Percentiles rank a stretch among this genome's conserved stretches.
phyloP scores from a whole-genome alignment of 2,329 filamentous ascomycete genomes.

The Davidsoniella virescens region DNA sequence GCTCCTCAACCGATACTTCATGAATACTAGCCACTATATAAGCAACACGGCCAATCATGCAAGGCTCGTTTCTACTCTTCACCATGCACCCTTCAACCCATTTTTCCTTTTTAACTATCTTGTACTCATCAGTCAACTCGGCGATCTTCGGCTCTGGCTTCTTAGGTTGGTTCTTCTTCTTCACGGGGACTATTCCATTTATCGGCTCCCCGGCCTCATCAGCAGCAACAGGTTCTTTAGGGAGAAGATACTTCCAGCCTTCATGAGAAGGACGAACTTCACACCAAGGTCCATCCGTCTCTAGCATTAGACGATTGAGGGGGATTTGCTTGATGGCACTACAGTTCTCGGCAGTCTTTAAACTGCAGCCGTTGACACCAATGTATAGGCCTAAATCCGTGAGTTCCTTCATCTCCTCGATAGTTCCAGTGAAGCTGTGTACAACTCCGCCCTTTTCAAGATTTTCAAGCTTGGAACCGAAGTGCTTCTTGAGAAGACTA shows the following conservation, averaged over 20 bases:
- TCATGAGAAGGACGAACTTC: conserved; percentile 84
- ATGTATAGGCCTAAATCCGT: conserved; percentile 72
- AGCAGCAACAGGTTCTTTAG: conserved; percentile 13
- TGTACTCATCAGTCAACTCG: conserved; percentile 58
- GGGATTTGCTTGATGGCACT: conserved; percentile 66
- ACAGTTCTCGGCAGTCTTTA: conserved; percentile 88
- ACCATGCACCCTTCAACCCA: conserved; percentile 79
- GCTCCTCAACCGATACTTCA: conserved; percentile 59
- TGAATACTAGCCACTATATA: conserved; percentile 78
- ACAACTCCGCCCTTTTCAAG: conserved; percentile 69
- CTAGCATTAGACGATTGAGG: conserved; percentile 70
- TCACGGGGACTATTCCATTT: conserved; percentile 5
- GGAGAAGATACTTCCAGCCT: conserved; percentile 51
- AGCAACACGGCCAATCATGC: conserved; percentile 73
- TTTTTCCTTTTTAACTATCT: conserved; percentile 88
- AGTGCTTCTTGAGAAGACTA: conserved; percentile 42
- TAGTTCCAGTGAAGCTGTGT: conserved; percentile 84
- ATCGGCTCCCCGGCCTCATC: neutral
- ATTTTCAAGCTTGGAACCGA: conserved; percentile 41
- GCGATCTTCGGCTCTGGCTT: conserved; percentile 41
- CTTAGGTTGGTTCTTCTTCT: conserved; percentile 21
- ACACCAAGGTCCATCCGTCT: conserved; percentile 97
- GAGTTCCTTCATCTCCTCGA: conserved; percentile 68
- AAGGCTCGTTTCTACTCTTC: conserved; percentile 89
- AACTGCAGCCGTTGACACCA: conserved; percentile 89